Evolutionary conservation across 495 filamentous ascomycete species (phyloP).

Genomic region (Trichoderma orchidacearum): DNA sequence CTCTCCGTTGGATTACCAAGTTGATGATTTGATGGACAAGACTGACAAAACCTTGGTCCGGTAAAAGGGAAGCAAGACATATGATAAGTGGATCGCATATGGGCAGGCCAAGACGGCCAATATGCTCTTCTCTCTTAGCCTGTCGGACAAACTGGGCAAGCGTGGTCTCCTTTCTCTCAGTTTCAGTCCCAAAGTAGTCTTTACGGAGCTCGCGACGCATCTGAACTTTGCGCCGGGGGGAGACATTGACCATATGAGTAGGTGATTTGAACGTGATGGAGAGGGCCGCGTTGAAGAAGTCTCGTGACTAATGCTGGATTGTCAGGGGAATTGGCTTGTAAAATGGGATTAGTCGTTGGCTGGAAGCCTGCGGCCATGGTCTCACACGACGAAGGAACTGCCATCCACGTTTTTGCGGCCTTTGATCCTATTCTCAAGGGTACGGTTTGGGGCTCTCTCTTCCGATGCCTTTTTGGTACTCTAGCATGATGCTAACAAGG

Average conservation of each 20-base stretch:
- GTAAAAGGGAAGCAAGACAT: constrained; percentile 2
- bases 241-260: not conserved
- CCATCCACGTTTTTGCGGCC: not conserved
- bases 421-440: not conserved
- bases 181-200: not conserved
- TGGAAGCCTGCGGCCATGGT: not conserved
- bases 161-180: not conserved
- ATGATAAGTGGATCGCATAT: constrained; percentile 23
- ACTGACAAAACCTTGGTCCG: no score
- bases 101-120: constrained; percentile 38
- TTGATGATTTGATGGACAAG: no score
- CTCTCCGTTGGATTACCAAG: no score
- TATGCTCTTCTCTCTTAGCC: constrained; percentile 8
- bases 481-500: no score
- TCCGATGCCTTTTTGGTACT: not conserved
- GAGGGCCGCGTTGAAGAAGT: no score
- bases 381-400: not conserved
- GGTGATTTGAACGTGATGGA: not conserved
- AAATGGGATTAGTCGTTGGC: not conserved
- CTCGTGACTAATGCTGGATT: no score
- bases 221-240: not conserved
- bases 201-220: not conserved
- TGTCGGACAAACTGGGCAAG: not conserved
- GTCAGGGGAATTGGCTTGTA: not conserved
- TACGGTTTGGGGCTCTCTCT: not conserved